Conservation (phyloP, 192 early-diverging fungal species). For the Pecoramyces ruminantium region DNA sequence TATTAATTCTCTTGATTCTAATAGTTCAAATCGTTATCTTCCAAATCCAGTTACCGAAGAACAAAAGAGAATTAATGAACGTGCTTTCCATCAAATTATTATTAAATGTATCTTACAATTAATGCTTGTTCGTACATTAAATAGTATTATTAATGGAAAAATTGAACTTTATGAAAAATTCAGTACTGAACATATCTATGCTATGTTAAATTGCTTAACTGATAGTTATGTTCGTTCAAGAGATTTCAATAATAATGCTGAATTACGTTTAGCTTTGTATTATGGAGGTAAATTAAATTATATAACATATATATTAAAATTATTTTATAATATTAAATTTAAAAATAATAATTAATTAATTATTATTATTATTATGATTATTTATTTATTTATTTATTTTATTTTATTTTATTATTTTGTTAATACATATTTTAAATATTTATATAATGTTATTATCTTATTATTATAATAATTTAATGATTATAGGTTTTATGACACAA, state of each 20-base stretch:
- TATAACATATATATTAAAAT: too few species aligned
- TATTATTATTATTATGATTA: too few species aligned
- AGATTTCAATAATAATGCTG: slow-evolving; percentile 58
- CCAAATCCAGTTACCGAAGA: neutral
- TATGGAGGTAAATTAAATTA: slow-evolving; percentile 14
- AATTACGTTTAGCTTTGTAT: slow-evolving; percentile 56
- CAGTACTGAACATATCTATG: slow-evolving; percentile 43
- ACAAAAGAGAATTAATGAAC: slow-evolving; percentile 22
- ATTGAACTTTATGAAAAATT: slow-evolving; percentile 36
- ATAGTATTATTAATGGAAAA: slow-evolving; percentile 44
- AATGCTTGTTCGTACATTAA: slow-evolving; percentile 73
- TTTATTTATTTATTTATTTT: too few species aligned
- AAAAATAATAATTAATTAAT: too few species aligned
- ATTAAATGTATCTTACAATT: slow-evolving; percentile 80
- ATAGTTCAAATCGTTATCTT: neutral
- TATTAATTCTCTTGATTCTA: neutral
- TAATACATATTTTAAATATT: neutral
- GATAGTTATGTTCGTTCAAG: slow-evolving; percentile 63
- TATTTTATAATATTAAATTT: too few species aligned
- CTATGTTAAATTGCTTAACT: slow-evolving; percentile 62
- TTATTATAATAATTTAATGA: too few species aligned
- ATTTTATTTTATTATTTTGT: too few species aligned
- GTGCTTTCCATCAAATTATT: slow-evolving; percentile 65
- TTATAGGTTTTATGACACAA: slow-evolving; percentile 62
- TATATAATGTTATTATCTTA: neutral